phyloP scores from a whole-genome alignment of 768 basidiomycete species.

The Rhizopogon roseolus region DNA sequence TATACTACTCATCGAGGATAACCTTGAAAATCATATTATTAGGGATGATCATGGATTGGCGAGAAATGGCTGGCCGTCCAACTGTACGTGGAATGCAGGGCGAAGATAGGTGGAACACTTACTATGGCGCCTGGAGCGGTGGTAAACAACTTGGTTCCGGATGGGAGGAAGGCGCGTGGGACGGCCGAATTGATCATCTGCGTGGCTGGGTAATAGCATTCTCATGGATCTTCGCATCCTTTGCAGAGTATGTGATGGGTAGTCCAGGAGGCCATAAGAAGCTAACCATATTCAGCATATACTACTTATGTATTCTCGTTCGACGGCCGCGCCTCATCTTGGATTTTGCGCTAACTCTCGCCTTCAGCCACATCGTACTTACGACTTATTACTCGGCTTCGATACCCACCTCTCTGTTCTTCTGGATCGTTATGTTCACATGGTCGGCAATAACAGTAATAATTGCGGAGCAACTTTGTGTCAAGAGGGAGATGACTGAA shows the following conservation, averaged over 20 bases:
- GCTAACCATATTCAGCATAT: slow-evolving; percentile 38
- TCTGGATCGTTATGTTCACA: slow-evolving; percentile 76
- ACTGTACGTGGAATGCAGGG: slow-evolving; percentile 67
- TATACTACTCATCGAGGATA: background rate
- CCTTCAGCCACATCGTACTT: slow-evolving; percentile 88
- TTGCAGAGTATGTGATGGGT: slow-evolving; percentile 70
- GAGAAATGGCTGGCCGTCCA: slow-evolving; percentile 85
- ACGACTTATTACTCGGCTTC: slow-evolving; percentile 75
- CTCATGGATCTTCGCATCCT: slow-evolving; percentile 81
- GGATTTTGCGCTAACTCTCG: slow-evolving; percentile 87
- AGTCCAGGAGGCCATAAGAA: slow-evolving; percentile 3
- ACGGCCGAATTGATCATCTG: slow-evolving; percentile 67
- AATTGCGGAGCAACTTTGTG: slow-evolving; percentile 87
- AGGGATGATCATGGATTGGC: slow-evolving; percentile 98
- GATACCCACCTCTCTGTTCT: slow-evolving; percentile 86
- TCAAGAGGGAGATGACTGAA: slow-evolving; percentile 85
- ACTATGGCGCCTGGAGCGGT: slow-evolving; percentile 75
- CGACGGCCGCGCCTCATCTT: slow-evolving; percentile 91
- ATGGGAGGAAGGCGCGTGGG: slow-evolving; percentile 49
- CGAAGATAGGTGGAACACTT: slow-evolving; percentile 59
- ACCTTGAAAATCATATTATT: slow-evolving; percentile 4
- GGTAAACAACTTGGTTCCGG: slow-evolving; percentile 67
- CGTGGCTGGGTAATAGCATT: slow-evolving; percentile 89
- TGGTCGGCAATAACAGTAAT: slow-evolving; percentile 74
- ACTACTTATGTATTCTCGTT: slow-evolving; percentile 82